Evolutionary conservation across 2,329 filamentous ascomycete genomes (phyloP).

Genomic region (Achaetomium macrosporum): DNA sequence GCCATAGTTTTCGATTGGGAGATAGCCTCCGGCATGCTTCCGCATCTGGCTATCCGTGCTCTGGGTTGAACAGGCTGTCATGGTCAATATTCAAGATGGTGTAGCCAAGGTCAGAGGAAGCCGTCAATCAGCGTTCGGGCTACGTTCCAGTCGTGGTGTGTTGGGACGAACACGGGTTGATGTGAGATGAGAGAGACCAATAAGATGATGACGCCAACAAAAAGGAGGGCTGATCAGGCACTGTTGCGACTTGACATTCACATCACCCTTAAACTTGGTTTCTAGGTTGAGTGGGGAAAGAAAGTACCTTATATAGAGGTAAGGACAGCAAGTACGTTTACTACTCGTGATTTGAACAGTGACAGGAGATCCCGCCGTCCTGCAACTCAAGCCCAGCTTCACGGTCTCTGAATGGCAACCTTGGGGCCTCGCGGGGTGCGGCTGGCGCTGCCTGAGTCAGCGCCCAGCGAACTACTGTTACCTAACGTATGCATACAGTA

Average conservation of each 20-base stretch:
- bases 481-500: too few species aligned
- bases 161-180: conserved; percentile 4
- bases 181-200: neutral
- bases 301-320: too few species aligned
- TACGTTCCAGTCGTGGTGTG: neutral
- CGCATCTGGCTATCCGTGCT: conserved; percentile 28
- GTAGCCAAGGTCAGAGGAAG: conserved; percentile 27
- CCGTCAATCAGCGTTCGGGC: neutral
- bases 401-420: neutral
- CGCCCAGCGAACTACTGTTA: neutral
- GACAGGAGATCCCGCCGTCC: neutral
- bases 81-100: neutral
- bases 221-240: conserved; percentile 2
- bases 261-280: neutral
- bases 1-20: conserved; percentile 69
- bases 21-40: conserved; percentile 40
- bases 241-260: neutral
- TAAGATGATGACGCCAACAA: conserved; percentile 8
- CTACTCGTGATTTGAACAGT: too few species aligned
- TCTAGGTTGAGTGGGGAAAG: neutral
- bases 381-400: neutral
- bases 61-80: conserved; percentile 25
- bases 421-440: conserved; percentile 6
- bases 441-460: conserved; percentile 10
- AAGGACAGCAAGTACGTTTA: too few species aligned